Conservation (phyloP, 179 eudicot genomes). For the Pouteria campechiana region DNA sequence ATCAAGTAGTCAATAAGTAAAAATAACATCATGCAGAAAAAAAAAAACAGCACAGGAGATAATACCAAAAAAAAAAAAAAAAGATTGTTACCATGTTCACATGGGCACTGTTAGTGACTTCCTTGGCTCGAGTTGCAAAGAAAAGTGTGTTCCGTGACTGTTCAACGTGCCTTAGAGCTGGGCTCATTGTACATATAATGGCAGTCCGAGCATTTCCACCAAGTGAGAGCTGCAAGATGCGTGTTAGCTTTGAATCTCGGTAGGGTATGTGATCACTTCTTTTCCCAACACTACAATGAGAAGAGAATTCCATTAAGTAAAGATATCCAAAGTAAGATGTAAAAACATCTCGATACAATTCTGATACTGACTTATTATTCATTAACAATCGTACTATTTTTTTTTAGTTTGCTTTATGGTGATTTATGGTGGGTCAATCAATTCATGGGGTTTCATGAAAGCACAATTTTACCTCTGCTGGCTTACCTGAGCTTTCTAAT, state of each 20-base stretch:
- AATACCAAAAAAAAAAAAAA: background rate
- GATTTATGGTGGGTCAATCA: too few species aligned
- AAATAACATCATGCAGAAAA: background rate
- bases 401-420: too few species aligned
- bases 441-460: too few species aligned
- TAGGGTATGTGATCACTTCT: constrained; percentile 90
- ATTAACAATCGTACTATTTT: background rate
- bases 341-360: background rate
- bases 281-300: constrained; percentile 56
- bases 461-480: background rate
- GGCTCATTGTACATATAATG: constrained; percentile 89
- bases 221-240: constrained; percentile 84
- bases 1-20: too few species aligned
- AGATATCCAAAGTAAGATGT: too few species aligned
- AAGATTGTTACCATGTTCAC: constrained; percentile 70
- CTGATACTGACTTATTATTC: too few species aligned
- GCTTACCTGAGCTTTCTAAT: constrained; percentile 88
- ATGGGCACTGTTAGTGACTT: constrained; percentile 93
- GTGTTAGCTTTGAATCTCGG: constrained; percentile 88
- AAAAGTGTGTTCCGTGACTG: constrained; percentile 70
- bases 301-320: too few species aligned
- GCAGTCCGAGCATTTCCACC: constrained; percentile 99
- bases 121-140: constrained; percentile 87
- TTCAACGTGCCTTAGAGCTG: constrained; percentile 69
- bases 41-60: background rate